phyloP scores from a whole-genome alignment of 129 eudicot genomes.

The sunflower (Helianthus annuus) region HanXRQr2.0-SUNRISE NC_035437.2:138302730-138303229 shows the following conservation, averaged over 20 bases:
- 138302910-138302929: constrained; percentile 37
- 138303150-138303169: constrained; percentile 65
- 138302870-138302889: constrained; percentile 82
- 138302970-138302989: constrained; percentile 21
- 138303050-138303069: constrained; percentile 30
- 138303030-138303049: constrained; percentile 27
- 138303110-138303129: constrained; percentile 59
- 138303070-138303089: constrained; percentile 41
- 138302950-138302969: constrained; percentile 16
- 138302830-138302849: constrained; percentile 47
- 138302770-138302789: constrained; percentile 38
- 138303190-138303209: background rate
- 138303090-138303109: constrained; percentile 25
- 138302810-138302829: constrained; percentile 62
- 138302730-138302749: constrained; percentile 42
- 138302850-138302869: constrained; percentile 78
- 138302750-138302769: constrained; percentile 58
- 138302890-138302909: constrained; percentile 77
- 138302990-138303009: constrained; percentile 16
- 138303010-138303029: constrained; percentile 32
- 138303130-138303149: constrained; percentile 63
- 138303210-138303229: constrained; percentile 18
- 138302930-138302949: constrained; percentile 28
- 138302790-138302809: constrained; percentile 74
- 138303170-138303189: constrained; percentile 17